Evolutionary conservation across 129 eudicot genomes (phyloP).

Genomic region (Silybum marianum): DNA sequence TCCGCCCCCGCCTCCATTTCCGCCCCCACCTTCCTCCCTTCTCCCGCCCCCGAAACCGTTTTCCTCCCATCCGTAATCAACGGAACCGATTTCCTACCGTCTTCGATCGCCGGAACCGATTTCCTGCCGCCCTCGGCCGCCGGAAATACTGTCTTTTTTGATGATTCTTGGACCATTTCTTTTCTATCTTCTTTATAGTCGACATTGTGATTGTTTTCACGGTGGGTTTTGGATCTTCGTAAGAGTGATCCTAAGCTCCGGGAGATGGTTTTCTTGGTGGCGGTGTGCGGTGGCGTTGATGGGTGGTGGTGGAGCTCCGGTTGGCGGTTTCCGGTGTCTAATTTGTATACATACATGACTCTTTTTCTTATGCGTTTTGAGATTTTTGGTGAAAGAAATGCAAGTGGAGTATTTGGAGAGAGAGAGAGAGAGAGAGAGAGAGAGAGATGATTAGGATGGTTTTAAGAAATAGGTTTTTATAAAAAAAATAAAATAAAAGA

Average conservation of each 20-base stretch:
- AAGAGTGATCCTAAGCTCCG: slow-evolving; percentile 37
- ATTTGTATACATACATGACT: slow-evolving; percentile 62
- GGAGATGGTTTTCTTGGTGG: slow-evolving; percentile 36
- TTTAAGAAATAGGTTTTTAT: background rate
- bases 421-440: too few relatives aligned
- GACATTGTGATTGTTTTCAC: slow-evolving; percentile 21
- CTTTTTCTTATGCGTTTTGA: slow-evolving; percentile 31
- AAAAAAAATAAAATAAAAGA: too few relatives aligned
- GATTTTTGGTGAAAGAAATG: slow-evolving; percentile 20
- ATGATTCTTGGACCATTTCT: slow-evolving; percentile 32
- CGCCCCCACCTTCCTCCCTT: slow-evolving; percentile 37
- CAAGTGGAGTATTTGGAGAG: slow-evolving; percentile 2
- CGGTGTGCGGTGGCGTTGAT: slow-evolving; percentile 30
- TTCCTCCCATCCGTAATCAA: slow-evolving; percentile 23
- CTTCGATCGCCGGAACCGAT: background rate
- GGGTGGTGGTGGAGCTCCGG: slow-evolving; percentile 33
- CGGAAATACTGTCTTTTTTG: slow-evolving; percentile 42
- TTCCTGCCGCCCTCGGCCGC: background rate
- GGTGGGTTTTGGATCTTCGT: slow-evolving; percentile 46
- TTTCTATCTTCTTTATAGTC: slow-evolving; percentile 27
- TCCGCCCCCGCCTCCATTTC: slow-evolving; percentile 35
- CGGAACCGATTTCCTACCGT: background rate
- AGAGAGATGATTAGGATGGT: slow-evolving; percentile 1
- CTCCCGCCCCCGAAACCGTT: slow-evolving; percentile 19
- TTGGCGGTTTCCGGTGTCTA: slow-evolving; percentile 48